phyloP scores from a whole-genome alignment of 2,329 filamentous ascomycete genomes.

The Pseudopyricularia cyperi region DNA sequence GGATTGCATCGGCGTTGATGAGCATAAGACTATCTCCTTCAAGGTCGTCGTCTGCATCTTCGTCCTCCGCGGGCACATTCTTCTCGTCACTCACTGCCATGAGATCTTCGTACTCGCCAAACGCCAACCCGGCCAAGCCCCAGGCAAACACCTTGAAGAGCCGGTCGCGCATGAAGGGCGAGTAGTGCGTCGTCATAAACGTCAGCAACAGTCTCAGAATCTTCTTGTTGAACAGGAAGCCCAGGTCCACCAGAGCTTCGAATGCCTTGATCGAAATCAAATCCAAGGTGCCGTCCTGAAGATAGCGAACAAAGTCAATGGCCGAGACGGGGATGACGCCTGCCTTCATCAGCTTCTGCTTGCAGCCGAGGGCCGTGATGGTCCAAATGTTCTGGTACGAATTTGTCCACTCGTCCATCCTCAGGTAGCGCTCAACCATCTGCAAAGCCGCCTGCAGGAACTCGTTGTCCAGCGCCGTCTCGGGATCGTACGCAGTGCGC shows the following conservation, averaged over 20 bases:
- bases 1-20: constrained; percentile 27
- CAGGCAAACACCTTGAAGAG: constrained; percentile 46
- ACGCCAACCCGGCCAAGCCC: constrained; percentile 49
- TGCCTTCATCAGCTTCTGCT: constrained; percentile 50
- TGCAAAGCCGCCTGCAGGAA: constrained; percentile 42
- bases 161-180: constrained; percentile 47
- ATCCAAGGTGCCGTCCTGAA: constrained; percentile 51
- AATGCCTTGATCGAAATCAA: constrained; percentile 53
- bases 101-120: constrained; percentile 49
- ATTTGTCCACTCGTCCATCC: constrained; percentile 55
- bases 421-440: constrained; percentile 53
- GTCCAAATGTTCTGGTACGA: constrained; percentile 59
- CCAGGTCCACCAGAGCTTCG: constrained; percentile 50
- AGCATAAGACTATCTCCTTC: constrained; percentile 30
- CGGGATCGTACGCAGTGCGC: not conserved
- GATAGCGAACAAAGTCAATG: constrained; percentile 48
- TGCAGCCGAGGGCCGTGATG: constrained; percentile 46
- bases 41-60: constrained; percentile 8
- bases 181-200: constrained; percentile 47
- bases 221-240: constrained; percentile 38
- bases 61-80: constrained; percentile 8
- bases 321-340: constrained; percentile 41
- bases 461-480: constrained; percentile 21
- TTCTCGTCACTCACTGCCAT: constrained; percentile 14
- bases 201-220: constrained; percentile 45